Percentiles rank a stretch among this genome's conserved stretches.
phyloP scores from a whole-genome alignment of 805 yeast genomes.

The Candida tallmaniae region DNA sequence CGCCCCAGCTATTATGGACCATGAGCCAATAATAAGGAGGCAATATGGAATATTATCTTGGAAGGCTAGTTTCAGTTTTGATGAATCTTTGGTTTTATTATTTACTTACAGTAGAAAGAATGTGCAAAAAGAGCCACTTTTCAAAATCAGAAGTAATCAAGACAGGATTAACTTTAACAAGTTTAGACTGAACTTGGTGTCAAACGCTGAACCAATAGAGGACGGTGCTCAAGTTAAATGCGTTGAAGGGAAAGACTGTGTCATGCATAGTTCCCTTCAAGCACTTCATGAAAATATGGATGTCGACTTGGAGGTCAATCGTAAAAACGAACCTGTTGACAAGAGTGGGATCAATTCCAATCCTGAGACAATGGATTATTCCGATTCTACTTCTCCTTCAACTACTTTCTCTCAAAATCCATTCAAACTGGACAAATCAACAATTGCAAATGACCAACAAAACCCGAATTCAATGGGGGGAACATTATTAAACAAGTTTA shows the following conservation, averaged over 20 bases:
- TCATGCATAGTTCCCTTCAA: too few species aligned
- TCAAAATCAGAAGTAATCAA: constrained; percentile 2
- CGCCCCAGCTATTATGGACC: constrained; percentile 2
- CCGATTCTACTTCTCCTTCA: background rate
- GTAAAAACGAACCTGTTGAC: background rate
- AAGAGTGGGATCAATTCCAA: background rate
- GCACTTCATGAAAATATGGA: constrained; percentile 3
- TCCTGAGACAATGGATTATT: background rate
- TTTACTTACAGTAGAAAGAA: constrained; percentile 3
- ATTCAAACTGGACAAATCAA: too few species aligned
- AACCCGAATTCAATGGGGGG: background rate
- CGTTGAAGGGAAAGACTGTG: background rate
- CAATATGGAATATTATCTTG: constrained; percentile 8
- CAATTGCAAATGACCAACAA: background rate
- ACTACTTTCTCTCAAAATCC: background rate
- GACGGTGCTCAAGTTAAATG: background rate
- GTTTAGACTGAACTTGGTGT: constrained; percentile 2
- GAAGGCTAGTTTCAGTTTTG: constrained; percentile 6
- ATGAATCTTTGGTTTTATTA: constrained; percentile 5
- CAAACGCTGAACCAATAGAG: constrained; percentile 8
- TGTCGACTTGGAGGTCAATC: background rate
- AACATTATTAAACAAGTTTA: background rate
- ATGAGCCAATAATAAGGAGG: constrained; percentile 6
- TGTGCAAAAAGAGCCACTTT: constrained; percentile 5
- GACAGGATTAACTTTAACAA: constrained; percentile 4